A percentile compares a stretch with the other conserved stretches of the same genome.
Conservation (phyloP, 1,284 basidiomycete species). For the Ustilago loliicola region DNA sequence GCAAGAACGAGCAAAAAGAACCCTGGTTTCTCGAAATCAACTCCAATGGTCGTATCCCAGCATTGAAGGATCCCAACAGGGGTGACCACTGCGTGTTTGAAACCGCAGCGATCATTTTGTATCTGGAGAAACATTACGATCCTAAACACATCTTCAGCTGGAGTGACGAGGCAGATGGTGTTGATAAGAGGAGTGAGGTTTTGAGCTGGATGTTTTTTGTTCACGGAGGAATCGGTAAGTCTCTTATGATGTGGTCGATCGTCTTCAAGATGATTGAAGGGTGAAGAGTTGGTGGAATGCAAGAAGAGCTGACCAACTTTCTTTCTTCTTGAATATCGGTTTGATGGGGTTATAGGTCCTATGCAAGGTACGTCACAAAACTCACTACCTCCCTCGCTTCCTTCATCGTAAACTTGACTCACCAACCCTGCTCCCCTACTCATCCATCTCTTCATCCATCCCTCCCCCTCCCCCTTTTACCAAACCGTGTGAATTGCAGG, state of each 20-base stretch:
- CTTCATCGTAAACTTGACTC: background rate
- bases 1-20: constrained; percentile 60
- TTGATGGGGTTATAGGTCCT: constrained; percentile 26
- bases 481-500: background rate
- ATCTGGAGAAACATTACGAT: constrained; percentile 61
- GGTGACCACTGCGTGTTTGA: constrained; percentile 53
- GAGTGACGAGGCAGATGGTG: constrained; percentile 44
- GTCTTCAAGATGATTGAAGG: too few relatives aligned
- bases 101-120: constrained; percentile 57
- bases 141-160: constrained; percentile 57
- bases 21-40: constrained; percentile 62
- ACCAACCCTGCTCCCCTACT: too few relatives aligned
- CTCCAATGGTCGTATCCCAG: constrained; percentile 66
- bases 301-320: background rate
- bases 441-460: background rate
- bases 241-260: too few relatives aligned
- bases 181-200: constrained; percentile 36
- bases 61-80: constrained; percentile 52
- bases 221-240: constrained; percentile 31
- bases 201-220: constrained; percentile 54
- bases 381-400: background rate
- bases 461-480: background rate
- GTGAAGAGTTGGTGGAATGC: background rate
- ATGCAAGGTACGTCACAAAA: constrained; percentile 53
- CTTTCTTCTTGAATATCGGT: too few relatives aligned